Evolutionary conservation across 2,329 filamentous ascomycete genomes (phyloP), one percentile per base, ranked within the genome.

Genomic region (Venturia pyrina): DNA sequence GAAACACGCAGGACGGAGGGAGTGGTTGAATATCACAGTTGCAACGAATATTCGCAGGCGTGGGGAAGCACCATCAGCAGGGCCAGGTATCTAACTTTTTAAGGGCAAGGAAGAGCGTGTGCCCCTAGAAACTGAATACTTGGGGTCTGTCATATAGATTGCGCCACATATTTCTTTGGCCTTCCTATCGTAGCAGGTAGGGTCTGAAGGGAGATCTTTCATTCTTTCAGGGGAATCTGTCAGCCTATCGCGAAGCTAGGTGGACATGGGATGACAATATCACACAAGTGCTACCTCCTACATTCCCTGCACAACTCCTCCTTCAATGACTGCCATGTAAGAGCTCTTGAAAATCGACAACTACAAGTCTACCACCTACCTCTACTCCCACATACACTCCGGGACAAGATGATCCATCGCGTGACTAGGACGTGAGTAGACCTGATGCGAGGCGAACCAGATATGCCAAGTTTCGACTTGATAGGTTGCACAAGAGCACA

Each of bases 351-450:
- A 50, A 13, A 28, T 28, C 13, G 24, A 53, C 48, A 28, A 21
- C 48, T 5, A 24, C 28, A 28, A 28, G 28, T 28, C 28, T 28
- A 28, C 28, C 28, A 28, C 28, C 28, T 28, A 53, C 10, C 21
- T 28, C 10, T 28, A 2, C 24, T 53, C 48, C 48, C 21, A 5
- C 21, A 40, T 11, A 40, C 37, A 5, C 17, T 28, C 5, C 40
- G 28, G 19, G 19, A 37, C 32, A 59, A 59, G 28, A 59, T 59
- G 53, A 59, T 59, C 17, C 53, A 59, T 37, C 53, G 53, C 53
- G 53, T 59, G 17, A 59, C 53, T 37, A 59, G 53, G 53, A 59
- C 53, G 53, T 59, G 32, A 59, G 53, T 59, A 21, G 15, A 37
- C 13, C 50, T 59, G 32, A 37, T 32, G 53, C 53, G 53, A 37